Evolutionary conservation across 441 rosid genomes (phyloP), one percentile per base, ranked within the genome.

Genomic region (Populus hybrid): DNA sequence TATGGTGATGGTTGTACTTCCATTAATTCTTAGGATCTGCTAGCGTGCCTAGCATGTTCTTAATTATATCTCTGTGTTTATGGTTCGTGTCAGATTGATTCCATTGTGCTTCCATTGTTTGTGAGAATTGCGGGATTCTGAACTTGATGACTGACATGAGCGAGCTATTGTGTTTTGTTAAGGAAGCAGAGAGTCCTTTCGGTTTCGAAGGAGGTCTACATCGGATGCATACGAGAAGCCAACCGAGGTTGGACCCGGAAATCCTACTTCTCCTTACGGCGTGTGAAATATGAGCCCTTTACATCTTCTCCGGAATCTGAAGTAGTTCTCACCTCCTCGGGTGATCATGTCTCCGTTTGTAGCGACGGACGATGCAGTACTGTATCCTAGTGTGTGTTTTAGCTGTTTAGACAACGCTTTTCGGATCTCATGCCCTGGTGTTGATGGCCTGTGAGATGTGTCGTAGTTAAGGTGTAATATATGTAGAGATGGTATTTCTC

Each of bases 211-310:
- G 74, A 81, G 86, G 84, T 95, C 98, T 9, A 71, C 93, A 24
- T 87, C 95, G 61, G 96, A 93, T 30, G 89, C 89, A 34, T 82
- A 86, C 69, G 95, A 89, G 85, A 91, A 95, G 90, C 81, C 81
- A 79, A 84, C 85, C 72, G 90, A 82, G 86, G 88, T 6, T 88
- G 89, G 96, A 91, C 82, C 93, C 84, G 80, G 96, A 88, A 86
- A 85, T 84, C 78, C 95, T 90, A 32, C 89, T 95, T 75, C 95
- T 95, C 82, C 95, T 91, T 86, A 91, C 85, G 86, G 91, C 88
- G 80, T 93, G 89, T 91, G 97, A 95, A 73, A 89, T 88, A 68
- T 93, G 87, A 91, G 74, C 57, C 57, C 12, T 38, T 38, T 38
- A 38, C 46, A 16, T 18, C 11, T 34, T 18, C 5, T 42, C 46